Evolutionary conservation across 768 basidiomycete genomes (phyloP), one percentile per base, ranked within the genome.

Genomic region (Botryobasidium botryosum): DNA sequence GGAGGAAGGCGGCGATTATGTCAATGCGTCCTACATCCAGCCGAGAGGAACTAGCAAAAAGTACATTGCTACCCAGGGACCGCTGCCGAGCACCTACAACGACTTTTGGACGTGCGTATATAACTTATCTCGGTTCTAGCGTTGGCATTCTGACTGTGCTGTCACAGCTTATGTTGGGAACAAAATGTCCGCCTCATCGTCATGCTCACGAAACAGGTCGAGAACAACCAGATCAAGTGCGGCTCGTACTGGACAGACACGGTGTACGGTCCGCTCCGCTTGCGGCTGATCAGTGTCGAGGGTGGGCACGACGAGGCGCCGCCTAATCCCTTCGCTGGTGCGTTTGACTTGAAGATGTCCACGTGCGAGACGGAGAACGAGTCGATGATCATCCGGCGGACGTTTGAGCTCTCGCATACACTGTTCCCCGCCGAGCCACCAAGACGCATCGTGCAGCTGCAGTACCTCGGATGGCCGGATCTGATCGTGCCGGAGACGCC

Each of bases 41-140:
- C 87, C 91, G 2, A 62, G 86, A 17, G 79, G 79, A 2, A 91
- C 91, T 1, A 67, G 62, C 25, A 74, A 75, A 57, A 71, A 79
- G 39, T 97, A 92, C 56, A 94, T 97, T 46, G 92, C 91, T 3
- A 94, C 92, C 2, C 92, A 97, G 58, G 92, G 92, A 4, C 92
- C 91, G 4, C 64, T 97, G 6, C 80, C 80, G 7, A 74, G 82
- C 23, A 96, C 92, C 0, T 92, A 77, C 58, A 65, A 68, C 4
- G 91, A 97, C 58, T 97, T 97, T 56, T 97, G 91, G 91, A 84
- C 80, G 75, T 85, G 59, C 62, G 80, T 73, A 13, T 35, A 23
- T 29, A n/a, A 15, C 26, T 39, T 17, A 10, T 27, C 32, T 33
- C 31, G 10, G 31, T 33, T 10, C 31, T 33, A 10, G 31, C 10